Evolutionary conservation across 2,329 filamentous ascomycete species (phyloP).

Genomic region (Monilinia aucupariae): DNA sequence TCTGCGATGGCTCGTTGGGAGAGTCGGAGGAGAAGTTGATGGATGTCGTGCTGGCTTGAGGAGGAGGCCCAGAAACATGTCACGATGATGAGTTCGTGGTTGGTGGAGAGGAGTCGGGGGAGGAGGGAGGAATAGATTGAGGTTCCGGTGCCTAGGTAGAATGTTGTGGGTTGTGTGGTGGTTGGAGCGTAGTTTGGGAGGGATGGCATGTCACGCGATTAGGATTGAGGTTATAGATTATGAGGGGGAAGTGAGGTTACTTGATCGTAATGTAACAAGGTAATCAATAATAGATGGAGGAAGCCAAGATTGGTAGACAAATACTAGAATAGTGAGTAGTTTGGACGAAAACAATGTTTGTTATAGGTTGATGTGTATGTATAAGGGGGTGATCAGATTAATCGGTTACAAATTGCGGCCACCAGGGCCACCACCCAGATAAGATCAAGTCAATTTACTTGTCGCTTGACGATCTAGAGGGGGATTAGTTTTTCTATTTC

Average conservation of each 20-base stretch:
- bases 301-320: no score
- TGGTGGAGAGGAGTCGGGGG: constrained; percentile 9
- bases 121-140: neutral
- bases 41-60: constrained; percentile 51
- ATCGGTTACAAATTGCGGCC: no score
- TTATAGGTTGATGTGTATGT: no score
- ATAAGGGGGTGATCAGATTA: no score
- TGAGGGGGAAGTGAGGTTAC: neutral
- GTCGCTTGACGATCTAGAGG: no score
- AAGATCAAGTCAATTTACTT: no score
- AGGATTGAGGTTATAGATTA: neutral
- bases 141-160: constrained; percentile 9
- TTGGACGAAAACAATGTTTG: no score
- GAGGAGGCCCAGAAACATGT: constrained; percentile 80
- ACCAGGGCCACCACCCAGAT: no score
- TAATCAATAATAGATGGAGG: neutral
- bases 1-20: constrained; percentile 43
- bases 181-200: neutral
- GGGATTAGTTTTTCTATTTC: no score
- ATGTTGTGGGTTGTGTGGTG: constrained; percentile 5
- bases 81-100: constrained; percentile 50
- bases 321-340: no score
- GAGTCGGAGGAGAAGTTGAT: constrained; percentile 43
- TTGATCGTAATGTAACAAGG: no score
- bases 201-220: neutral